These are phyloP conservation scores for Xylaria intraflava DNA, from an alignment of 495 filamentous ascomycete genomes.

Conservation along the genomic window DNA sequence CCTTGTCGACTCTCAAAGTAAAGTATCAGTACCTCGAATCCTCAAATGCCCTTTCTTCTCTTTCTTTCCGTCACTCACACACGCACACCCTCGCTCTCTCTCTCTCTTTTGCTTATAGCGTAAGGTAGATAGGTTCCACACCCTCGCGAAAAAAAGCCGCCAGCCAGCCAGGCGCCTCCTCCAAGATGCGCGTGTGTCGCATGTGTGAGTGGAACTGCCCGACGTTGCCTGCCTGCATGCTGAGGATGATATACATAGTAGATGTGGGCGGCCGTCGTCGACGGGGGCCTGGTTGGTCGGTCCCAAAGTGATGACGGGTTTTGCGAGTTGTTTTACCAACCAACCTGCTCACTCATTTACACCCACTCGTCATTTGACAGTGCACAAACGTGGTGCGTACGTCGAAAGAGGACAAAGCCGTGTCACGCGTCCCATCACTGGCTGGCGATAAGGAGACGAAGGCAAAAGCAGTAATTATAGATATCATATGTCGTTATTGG, in stretches of 20 bases:
- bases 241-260: background rate
- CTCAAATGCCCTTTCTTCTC: no score
- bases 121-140: constrained; percentile 2
- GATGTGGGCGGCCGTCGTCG: constrained; percentile 6
- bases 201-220: constrained; percentile 28
- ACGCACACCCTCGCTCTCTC: no score
- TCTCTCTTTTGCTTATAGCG: no score
- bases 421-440: background rate
- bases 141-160: background rate
- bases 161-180: constrained; percentile 13
- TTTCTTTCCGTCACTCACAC: no score
- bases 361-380: background rate
- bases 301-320: background rate
- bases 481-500: background rate
- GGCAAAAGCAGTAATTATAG: background rate
- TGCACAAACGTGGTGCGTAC: background rate
- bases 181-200: constrained; percentile 14
- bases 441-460: background rate
- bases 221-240: constrained; percentile 13
- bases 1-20: background rate
- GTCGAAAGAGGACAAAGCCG: background rate
- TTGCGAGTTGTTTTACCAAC: background rate
- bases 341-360: background rate
- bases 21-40: constrained; percentile 2
- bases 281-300: background rate